Conservation (phyloP, 495 filamentous ascomycete species). For the Neurospora sublineolata region DNA sequence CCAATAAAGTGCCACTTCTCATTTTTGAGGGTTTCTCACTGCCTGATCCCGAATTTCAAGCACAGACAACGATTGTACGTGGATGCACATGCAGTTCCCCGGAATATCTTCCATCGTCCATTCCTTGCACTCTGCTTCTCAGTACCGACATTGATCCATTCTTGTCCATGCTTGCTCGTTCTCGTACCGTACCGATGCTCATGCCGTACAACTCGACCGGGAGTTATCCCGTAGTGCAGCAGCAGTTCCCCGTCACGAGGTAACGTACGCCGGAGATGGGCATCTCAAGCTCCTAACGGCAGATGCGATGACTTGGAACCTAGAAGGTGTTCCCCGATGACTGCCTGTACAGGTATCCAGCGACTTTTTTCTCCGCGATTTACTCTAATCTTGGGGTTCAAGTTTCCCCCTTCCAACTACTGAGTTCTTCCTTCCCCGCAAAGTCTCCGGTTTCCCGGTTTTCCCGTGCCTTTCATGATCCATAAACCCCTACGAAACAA, state of each 20-base stretch:
- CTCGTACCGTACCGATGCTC: not conserved
- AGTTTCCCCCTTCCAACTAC: not conserved
- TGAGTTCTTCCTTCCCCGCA: not conserved
- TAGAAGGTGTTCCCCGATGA: not conserved
- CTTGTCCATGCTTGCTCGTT: not conserved
- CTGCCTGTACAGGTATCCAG: not conserved
- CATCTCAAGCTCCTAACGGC: not conserved
- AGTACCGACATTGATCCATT: not conserved
- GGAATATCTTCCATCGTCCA: not conserved
- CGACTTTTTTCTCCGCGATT: too few relatives aligned
- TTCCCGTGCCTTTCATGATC: not conserved
- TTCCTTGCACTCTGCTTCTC: not conserved
- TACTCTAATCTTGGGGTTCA: too few relatives aligned
- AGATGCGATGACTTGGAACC: not conserved
- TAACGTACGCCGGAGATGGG: not conserved
- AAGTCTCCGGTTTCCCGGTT: not conserved
- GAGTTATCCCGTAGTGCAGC: not conserved
- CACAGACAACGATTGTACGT: not conserved
- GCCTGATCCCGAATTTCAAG: not conserved
- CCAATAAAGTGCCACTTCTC: not conserved
- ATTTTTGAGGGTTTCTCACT: not conserved
- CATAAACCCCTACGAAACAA: not conserved
- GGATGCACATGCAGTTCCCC: not conserved
- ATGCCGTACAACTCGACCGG: not conserved
- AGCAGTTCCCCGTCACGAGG: not conserved